Evolutionary conservation across 768 basidiomycete species (phyloP).

Genomic region (Suillus discolor): DNA sequence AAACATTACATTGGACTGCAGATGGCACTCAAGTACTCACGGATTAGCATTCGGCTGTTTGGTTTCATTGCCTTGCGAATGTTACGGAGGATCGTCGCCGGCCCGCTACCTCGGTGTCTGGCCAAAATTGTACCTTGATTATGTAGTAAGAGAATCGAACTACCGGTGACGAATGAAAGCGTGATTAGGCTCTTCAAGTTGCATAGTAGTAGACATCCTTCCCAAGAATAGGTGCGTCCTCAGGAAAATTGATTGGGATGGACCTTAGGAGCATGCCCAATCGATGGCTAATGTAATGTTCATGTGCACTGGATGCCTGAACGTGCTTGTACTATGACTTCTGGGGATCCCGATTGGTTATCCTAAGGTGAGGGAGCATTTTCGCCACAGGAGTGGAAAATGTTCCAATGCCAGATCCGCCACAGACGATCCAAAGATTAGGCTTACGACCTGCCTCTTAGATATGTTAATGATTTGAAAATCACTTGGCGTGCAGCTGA

Average conservation of each 20-base stretch:
- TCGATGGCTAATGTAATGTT: constrained; percentile 17
- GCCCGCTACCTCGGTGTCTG: constrained; percentile 29
- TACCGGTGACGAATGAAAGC: not conserved
- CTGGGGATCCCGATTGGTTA: constrained; percentile 30
- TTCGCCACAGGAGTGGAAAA: constrained; percentile 30
- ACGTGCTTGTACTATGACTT: constrained; percentile 24
- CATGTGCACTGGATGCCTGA: not conserved
- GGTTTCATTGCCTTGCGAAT: constrained; percentile 31
- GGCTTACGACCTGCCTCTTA: constrained; percentile 15
- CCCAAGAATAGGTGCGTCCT: constrained; percentile 17
- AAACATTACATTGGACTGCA: not conserved
- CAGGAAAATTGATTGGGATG: constrained; percentile 24
- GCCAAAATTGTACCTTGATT: constrained; percentile 41
- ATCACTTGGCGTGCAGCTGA: constrained; percentile 7
- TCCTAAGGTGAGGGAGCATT: constrained; percentile 28
- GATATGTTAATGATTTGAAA: not conserved
- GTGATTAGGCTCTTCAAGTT: not conserved
- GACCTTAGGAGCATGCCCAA: constrained; percentile 19
- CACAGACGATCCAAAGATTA: constrained; percentile 26
- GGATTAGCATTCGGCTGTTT: constrained; percentile 34
- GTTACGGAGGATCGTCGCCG: constrained; percentile 30
- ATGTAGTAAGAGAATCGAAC: too few species aligned
- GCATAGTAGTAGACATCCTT: constrained; percentile 25
- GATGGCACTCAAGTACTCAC: constrained; percentile 28
- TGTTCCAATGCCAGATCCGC: constrained; percentile 30